Percentiles rank a stretch among this genome's conserved stretches.
Conservation (phyloP, 78 protist genomes). For the Cyanophora paradoxa region DNA sequence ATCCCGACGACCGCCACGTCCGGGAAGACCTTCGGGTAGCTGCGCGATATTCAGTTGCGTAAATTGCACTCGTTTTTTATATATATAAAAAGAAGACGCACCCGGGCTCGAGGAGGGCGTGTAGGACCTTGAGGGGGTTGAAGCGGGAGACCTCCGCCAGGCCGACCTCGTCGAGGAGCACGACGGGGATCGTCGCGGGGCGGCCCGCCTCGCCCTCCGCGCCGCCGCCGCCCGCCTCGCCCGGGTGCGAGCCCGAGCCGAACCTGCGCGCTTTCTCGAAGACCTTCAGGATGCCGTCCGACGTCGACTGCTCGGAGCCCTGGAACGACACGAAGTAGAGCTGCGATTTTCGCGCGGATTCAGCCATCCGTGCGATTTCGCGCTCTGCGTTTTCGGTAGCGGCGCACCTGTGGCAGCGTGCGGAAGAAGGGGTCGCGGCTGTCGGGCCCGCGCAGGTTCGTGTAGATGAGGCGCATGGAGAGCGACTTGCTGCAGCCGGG, state of each 20-base stretch:
- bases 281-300: conserved; percentile 34
- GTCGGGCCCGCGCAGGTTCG: conserved; percentile 21
- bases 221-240: too few relatives aligned
- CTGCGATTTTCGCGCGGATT: too few relatives aligned
- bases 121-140: conserved; percentile 66
- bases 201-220: neutral
- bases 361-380: too few relatives aligned
- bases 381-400: too few relatives aligned
- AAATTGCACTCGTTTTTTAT: too few relatives aligned
- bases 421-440: conserved; percentile 16
- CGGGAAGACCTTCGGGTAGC: too few relatives aligned
- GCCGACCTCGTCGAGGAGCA: conserved; percentile 60
- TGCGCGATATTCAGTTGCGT: too few relatives aligned
- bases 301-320: conserved; percentile 30
- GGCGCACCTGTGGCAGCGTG: conserved; percentile 12
- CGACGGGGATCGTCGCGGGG: conserved; percentile 19
- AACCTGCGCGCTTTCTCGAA: conserved; percentile 28
- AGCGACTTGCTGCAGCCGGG: conserved; percentile 61
- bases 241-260: too few relatives aligned
- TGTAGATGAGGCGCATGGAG: conserved; percentile 23
- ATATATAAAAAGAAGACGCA: too few relatives aligned
- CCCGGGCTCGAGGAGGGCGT: conserved; percentile 44
- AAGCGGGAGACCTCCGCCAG: conserved; percentile 51
- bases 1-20: conserved; percentile 54
- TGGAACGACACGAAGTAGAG: conserved; percentile 40